These are phyloP conservation scores for Cercospora brassicicola DNA, from an alignment of 2,329 filamentous ascomycete genomes.

Conservation along the genomic window DNA sequence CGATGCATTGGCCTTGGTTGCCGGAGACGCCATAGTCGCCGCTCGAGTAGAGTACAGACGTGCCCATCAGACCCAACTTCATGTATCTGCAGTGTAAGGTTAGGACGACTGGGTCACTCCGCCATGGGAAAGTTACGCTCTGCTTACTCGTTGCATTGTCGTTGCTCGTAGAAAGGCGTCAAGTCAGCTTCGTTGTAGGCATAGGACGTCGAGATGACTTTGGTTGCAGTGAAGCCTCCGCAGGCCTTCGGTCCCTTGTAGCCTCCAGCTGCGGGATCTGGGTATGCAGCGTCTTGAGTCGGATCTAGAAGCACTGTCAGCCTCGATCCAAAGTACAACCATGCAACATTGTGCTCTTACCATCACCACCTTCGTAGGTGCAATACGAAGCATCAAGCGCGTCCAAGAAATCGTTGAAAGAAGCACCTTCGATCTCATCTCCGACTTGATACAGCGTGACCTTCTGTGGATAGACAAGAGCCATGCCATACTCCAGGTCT, in stretches of 20 bases:
- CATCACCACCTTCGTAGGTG: slow-evolving; percentile 35
- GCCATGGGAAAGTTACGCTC: not conserved
- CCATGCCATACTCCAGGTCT: slow-evolving; percentile 57
- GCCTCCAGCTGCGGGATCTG: slow-evolving; percentile 39
- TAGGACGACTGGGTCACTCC: not conserved
- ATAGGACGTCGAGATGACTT: slow-evolving; percentile 59
- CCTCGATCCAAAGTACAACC: not conserved
- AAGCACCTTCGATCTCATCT: slow-evolving; percentile 35
- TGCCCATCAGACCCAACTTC: slow-evolving; percentile 54
- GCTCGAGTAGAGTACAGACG: slow-evolving; percentile 53
- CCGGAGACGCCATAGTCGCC: slow-evolving; percentile 49
- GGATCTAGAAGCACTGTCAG: slow-evolving; percentile 8
- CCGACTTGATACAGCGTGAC: slow-evolving; percentile 50
- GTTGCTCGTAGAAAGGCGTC: slow-evolving; percentile 50
- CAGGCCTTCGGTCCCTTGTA: slow-evolving; percentile 48
- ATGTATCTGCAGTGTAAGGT: slow-evolving; percentile 38
- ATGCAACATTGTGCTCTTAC: slow-evolving; percentile 18
- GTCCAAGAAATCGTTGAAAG: slow-evolving; percentile 45
- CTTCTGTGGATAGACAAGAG: slow-evolving; percentile 54
- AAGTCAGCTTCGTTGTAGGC: slow-evolving; percentile 45
- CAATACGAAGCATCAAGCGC: slow-evolving; percentile 51
- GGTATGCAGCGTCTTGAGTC: slow-evolving; percentile 51
- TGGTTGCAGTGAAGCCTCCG: slow-evolving; percentile 49
- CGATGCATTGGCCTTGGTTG: slow-evolving; percentile 26
- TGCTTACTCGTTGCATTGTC: slow-evolving; percentile 55